Evolutionary conservation across 768 basidiomycete species (phyloP).

Genomic region (Rhodotorula sphaerocarpa): DNA sequence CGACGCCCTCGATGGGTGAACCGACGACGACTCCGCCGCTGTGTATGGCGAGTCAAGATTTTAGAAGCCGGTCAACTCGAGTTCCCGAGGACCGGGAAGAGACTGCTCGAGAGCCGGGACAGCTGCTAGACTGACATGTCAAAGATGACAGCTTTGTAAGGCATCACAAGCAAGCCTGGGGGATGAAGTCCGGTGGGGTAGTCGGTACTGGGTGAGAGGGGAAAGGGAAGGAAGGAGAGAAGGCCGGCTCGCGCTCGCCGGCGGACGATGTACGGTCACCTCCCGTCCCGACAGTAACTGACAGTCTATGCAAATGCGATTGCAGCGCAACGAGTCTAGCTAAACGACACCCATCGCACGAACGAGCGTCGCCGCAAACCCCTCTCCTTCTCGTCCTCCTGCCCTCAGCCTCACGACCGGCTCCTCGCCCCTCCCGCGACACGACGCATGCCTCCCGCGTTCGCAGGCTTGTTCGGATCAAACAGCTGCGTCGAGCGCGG

Average conservation of each 20-base stretch:
- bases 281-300: too few species aligned
- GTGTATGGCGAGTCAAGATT: neutral
- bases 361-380: too few species aligned
- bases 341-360: too few species aligned
- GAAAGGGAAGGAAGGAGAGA: neutral
- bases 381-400: neutral
- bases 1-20: slow-evolving; percentile 19
- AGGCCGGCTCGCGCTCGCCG: too few species aligned
- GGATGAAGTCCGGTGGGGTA: too few species aligned
- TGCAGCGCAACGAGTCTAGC: too few species aligned
- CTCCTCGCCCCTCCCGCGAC: neutral
- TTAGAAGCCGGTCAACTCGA: neutral
- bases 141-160: slow-evolving; percentile 23
- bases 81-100: neutral
- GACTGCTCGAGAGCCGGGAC: neutral
- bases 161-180: slow-evolving; percentile 1
- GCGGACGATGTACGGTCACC: too few species aligned
- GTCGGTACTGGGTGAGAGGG: neutral
- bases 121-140: slow-evolving; percentile 25
- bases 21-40: slow-evolving; percentile 33
- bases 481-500: slow-evolving; percentile 28
- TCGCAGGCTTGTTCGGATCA: slow-evolving; percentile 24
- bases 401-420: too few species aligned
- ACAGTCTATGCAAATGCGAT: too few species aligned
- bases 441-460: neutral